Percentiles rank a stretch among this genome's conserved stretches.
These are phyloP conservation scores for Coleophoma crateriformis DNA, from an alignment of 2,329 filamentous ascomycete genomes.

Conservation along the genomic window DNA sequence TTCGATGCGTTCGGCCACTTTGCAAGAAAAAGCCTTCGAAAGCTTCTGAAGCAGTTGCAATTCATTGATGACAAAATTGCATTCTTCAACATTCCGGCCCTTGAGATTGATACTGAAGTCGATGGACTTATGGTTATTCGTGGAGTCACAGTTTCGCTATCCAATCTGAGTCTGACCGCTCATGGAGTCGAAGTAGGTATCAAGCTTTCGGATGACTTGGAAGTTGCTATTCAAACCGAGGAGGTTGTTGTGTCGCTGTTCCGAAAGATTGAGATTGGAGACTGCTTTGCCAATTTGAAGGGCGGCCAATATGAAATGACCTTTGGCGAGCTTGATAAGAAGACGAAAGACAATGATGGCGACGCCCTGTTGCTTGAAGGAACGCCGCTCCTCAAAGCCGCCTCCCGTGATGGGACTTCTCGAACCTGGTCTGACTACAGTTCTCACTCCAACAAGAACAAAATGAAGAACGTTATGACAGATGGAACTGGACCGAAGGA, in stretches of 20 bases:
- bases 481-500: conserved; percentile 30
- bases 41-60: conserved; percentile 31
- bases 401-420: conserved; percentile 24
- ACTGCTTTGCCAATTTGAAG: conserved; percentile 49
- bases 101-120: conserved; percentile 49
- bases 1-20: conserved; percentile 24
- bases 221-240: conserved; percentile 44
- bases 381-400: conserved; percentile 39
- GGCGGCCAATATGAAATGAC: conserved; percentile 45
- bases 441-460: conserved; percentile 1
- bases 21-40: conserved; percentile 29
- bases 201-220: conserved; percentile 45
- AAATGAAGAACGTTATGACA: conserved; percentile 29
- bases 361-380: conserved; percentile 35
- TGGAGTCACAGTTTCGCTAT: conserved; percentile 45
- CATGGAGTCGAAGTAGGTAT: conserved; percentile 49
- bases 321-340: conserved; percentile 33
- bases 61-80: conserved; percentile 46
- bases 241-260: conserved; percentile 42
- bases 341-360: conserved; percentile 29
- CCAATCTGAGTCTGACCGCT: conserved; percentile 40
- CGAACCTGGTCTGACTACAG: not conserved
- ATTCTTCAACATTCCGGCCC: conserved; percentile 32
- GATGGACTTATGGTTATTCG: conserved; percentile 45
- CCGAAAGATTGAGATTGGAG: conserved; percentile 41